Conservation (phyloP, 1,284 basidiomycete genomes). For the Cutaneotrichosporon cutaneum region DNA sequence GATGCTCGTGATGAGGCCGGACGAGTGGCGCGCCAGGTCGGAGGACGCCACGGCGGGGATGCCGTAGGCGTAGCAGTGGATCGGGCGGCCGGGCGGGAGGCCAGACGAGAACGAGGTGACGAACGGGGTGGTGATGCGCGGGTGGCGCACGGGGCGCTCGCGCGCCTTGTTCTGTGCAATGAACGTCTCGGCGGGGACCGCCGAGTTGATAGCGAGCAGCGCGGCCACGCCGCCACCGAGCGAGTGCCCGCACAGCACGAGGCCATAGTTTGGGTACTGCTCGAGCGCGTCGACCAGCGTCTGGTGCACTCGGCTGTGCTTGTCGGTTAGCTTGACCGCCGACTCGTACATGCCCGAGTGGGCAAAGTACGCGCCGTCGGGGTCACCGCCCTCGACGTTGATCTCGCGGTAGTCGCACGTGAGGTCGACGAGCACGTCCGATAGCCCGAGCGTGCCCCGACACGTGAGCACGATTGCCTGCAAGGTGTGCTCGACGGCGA, state of each 20-base stretch:
- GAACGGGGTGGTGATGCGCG: slow-evolving; percentile 53
- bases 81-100: slow-evolving; percentile 56
- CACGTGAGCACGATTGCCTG: slow-evolving; percentile 56
- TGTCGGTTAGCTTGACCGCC: slow-evolving; percentile 51
- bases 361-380: slow-evolving; percentile 52
- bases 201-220: slow-evolving; percentile 48
- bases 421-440: slow-evolving; percentile 58
- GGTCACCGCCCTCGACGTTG: slow-evolving; percentile 50
- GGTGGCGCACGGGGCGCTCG: slow-evolving; percentile 36
- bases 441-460: slow-evolving; percentile 56
- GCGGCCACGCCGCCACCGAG: slow-evolving; percentile 58
- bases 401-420: slow-evolving; percentile 56
- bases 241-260: slow-evolving; percentile 56
- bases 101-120: slow-evolving; percentile 54
- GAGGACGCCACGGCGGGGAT: slow-evolving; percentile 53
- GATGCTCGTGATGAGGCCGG: slow-evolving; percentile 55
- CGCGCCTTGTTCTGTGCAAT: slow-evolving; percentile 31
- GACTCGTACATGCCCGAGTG: slow-evolving; percentile 58
- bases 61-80: slow-evolving; percentile 56
- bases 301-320: slow-evolving; percentile 54
- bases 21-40: slow-evolving; percentile 54
- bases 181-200: slow-evolving; percentile 45
- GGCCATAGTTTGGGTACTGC: slow-evolving; percentile 54
- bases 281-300: slow-evolving; percentile 53
- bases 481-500: slow-evolving; percentile 55